These are phyloP conservation scores for Citrus trifoliata DNA, from an alignment of 345 rosid genomes.

Conservation along the genomic window DNA sequence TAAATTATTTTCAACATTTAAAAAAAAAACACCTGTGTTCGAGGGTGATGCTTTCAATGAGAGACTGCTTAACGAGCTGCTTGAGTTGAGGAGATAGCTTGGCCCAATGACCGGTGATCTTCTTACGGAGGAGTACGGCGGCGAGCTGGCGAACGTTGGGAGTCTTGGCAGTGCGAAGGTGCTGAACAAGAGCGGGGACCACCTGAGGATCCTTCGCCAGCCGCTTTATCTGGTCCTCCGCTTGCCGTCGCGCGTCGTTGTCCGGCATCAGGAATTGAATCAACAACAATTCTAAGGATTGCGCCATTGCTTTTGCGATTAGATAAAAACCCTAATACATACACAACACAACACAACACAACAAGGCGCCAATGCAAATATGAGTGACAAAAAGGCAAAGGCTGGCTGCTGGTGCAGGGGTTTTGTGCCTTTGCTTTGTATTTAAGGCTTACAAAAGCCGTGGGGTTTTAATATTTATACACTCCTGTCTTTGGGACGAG, in stretches of 20 bases:
- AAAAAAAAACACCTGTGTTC: constrained; percentile 65
- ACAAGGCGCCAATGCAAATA: neutral
- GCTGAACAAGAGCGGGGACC: constrained; percentile 92
- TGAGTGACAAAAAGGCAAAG: neutral
- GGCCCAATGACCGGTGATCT: constrained; percentile 99
- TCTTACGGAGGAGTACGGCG: constrained; percentile 98
- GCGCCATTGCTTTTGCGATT: constrained; percentile 54
- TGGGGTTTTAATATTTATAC: neutral
- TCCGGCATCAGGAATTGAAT: constrained; percentile 99
- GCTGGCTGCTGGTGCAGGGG: neutral
- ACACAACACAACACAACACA: neutral
- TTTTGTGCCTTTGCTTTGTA: neutral
- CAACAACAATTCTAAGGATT: constrained; percentile 82
- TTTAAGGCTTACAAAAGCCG: neutral
- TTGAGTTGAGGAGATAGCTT: constrained; percentile 83
- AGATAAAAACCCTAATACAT: neutral
- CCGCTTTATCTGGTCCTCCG: constrained; percentile 97
- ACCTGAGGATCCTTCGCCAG: constrained; percentile 97
- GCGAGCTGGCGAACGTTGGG: constrained; percentile 98
- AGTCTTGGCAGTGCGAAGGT: constrained; percentile 98
- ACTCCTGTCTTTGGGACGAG: neutral
- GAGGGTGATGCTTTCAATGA: constrained; percentile 88
- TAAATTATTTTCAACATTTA: neutral
- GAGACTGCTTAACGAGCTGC: constrained; percentile 77
- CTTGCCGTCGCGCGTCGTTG: constrained; percentile 95